phyloP scores from a whole-genome alignment of 2,329 filamentous ascomycete genomes.

The Arthroderma sp. region DNA sequence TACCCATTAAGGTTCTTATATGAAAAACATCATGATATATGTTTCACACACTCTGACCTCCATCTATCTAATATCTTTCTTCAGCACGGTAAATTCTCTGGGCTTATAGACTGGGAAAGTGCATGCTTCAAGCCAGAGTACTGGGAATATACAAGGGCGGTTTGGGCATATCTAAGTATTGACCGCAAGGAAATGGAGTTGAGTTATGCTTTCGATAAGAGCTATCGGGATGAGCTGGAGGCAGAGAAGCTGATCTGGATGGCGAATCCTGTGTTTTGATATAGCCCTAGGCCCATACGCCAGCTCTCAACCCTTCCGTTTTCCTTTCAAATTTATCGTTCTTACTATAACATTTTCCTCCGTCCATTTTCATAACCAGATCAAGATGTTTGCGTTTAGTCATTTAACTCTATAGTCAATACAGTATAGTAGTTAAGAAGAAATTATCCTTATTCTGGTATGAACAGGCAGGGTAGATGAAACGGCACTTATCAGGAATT shows the following conservation, averaged over 20 bases:
- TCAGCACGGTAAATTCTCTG: conserved; percentile 6
- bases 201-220: conserved; percentile 9
- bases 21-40: conserved; percentile 8
- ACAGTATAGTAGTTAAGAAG: no score
- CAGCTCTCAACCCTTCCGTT: no score
- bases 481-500: no score
- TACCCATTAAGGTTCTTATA: neutral
- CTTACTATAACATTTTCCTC: neutral
- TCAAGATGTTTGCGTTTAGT: no score
- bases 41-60: conserved; percentile 13
- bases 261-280: neutral
- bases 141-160: conserved; percentile 12
- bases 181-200: neutral
- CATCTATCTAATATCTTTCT: conserved; percentile 11
- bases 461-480: no score
- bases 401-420: no score
- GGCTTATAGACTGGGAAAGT: conserved; percentile 12
- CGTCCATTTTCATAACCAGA: no score
- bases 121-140: conserved; percentile 13
- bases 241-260: conserved; percentile 8
- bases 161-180: conserved; percentile 7
- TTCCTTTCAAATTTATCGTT: no score
- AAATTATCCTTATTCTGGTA: no score
- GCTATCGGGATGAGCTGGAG: conserved; percentile 9
- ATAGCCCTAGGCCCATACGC: no score